A percentile compares a stretch with the other conserved stretches of the same genome.
phyloP scores from a whole-genome alignment of 768 basidiomycete species.

The Suillus subaureus region DNA sequence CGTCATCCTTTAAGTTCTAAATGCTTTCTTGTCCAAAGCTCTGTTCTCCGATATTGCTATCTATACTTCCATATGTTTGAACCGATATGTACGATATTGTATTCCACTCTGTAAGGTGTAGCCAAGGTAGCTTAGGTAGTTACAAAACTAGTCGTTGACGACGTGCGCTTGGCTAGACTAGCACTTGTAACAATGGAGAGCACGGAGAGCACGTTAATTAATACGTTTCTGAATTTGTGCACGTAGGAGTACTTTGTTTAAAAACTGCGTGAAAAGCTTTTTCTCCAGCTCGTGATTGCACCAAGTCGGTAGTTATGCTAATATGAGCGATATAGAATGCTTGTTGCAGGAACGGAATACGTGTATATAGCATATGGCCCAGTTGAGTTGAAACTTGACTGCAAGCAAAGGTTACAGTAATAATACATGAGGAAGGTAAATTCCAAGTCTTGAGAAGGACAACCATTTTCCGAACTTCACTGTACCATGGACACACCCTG shows the following conservation, averaged over 20 bases:
- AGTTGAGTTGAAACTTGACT: background rate
- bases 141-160: background rate
- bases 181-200: background rate
- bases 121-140: background rate
- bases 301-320: background rate
- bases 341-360: background rate
- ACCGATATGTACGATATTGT: slow-evolving; percentile 2
- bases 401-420: background rate
- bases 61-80: slow-evolving; percentile 5
- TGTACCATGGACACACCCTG: background rate
- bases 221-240: background rate
- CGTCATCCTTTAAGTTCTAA: background rate
- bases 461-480: background rate
- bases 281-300: background rate
- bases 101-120: background rate
- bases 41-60: slow-evolving; percentile 1
- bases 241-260: background rate
- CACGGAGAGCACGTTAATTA: slow-evolving; percentile 6
- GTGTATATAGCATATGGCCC: background rate
- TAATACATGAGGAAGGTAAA: background rate
- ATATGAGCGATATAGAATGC: background rate
- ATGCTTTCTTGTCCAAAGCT: background rate
- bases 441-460: background rate
- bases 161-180: background rate
- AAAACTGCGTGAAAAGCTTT: background rate